A percentile compares a stretch with the other conserved stretches of the same genome.
Conservation (phyloP, 2,329 filamentous ascomycete species). For the Ophiocordyceps camponoti-saundersi region DNA sequence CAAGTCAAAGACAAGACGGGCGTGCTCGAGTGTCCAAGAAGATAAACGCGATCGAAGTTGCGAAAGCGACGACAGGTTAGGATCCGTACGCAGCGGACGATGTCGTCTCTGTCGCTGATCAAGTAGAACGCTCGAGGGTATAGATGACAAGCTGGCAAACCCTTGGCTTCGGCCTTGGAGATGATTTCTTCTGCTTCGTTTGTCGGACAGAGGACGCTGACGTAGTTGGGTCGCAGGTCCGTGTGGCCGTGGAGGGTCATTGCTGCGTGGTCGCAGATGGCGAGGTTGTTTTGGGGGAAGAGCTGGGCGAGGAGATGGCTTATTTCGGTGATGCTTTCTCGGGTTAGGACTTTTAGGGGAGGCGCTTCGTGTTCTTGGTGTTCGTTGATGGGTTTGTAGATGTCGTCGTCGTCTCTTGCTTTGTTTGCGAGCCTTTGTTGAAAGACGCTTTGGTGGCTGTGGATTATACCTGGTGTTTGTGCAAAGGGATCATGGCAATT, state of each 20-base stretch:
- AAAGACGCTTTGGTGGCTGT: no score
- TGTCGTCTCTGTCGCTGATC: constrained; percentile 9
- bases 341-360: constrained; percentile 7
- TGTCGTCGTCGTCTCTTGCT: not conserved
- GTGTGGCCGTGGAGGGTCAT: constrained; percentile 25
- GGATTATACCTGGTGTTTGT: no score
- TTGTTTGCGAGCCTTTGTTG: no score
- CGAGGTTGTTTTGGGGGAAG: constrained; percentile 27
- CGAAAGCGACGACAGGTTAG: constrained; percentile 17
- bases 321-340: constrained; percentile 16
- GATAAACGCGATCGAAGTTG: constrained; percentile 7
- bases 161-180: constrained; percentile 1
- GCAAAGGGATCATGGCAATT: no score
- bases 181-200: constrained; percentile 17
- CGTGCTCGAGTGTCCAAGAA: not conserved
- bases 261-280: constrained; percentile 26
- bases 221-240: constrained; percentile 10
- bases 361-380: not conserved
- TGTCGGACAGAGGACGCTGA: constrained; percentile 24
- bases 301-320: constrained; percentile 20
- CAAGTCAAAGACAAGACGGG: not conserved
- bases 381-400: not conserved
- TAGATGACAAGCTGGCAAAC: constrained; percentile 2
- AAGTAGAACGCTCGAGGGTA: constrained; percentile 19
- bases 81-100: constrained; percentile 16